Evolutionary conservation across 1,284 basidiomycete species (phyloP).

Genomic region (Xerocomus cyaneibrunnescens): DNA sequence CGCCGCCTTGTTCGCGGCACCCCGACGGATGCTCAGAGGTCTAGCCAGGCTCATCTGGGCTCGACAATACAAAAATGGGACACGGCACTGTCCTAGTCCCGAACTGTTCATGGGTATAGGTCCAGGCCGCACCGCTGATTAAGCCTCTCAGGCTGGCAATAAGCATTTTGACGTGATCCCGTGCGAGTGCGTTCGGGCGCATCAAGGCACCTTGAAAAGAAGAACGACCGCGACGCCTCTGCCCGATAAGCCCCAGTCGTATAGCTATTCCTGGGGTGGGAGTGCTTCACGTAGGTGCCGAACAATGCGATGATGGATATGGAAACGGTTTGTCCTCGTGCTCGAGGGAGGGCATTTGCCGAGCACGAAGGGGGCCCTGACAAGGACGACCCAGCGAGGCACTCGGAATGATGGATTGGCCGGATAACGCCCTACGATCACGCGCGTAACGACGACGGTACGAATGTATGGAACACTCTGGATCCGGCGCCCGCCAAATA

Average conservation of each 20-base stretch:
- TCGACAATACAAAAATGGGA: too few relatives aligned
- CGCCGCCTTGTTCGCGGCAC: too few relatives aligned
- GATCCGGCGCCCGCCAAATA: background rate
- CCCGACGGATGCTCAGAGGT: too few relatives aligned
- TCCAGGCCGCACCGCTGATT: too few relatives aligned
- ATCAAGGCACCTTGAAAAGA: too few relatives aligned
- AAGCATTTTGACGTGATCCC: too few relatives aligned
- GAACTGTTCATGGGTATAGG: too few relatives aligned
- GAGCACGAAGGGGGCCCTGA: background rate
- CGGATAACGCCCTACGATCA: background rate
- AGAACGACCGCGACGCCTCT: background rate
- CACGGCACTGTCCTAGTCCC: too few relatives aligned
- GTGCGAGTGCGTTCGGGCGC: too few relatives aligned
- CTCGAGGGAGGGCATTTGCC: background rate
- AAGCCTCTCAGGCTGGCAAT: too few relatives aligned
- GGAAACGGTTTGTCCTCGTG: conserved; percentile 1
- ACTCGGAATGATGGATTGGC: conserved; percentile 1
- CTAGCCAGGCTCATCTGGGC: too few relatives aligned
- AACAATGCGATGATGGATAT: background rate
- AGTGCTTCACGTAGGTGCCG: background rate
- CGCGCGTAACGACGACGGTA: background rate
- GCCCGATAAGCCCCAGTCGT: background rate
- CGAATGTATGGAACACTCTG: background rate
- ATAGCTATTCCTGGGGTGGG: background rate
- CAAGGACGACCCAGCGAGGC: background rate